Conservation (phyloP, 805 yeast species). For the Wickerhamiella vanderwaltii region DNA sequence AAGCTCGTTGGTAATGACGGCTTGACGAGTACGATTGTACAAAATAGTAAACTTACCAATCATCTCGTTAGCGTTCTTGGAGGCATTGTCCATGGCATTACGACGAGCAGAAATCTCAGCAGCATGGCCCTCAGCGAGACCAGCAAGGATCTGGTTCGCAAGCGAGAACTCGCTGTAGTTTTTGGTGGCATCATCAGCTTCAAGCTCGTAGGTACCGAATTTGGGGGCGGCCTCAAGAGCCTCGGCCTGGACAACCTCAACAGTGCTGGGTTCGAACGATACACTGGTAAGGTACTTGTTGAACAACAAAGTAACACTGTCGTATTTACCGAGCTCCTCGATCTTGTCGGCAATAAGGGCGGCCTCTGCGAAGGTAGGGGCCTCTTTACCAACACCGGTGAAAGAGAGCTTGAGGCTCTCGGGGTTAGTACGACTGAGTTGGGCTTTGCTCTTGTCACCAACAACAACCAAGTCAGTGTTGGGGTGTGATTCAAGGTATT, state of each 20-base stretch:
- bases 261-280: conserved; percentile 71
- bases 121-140: conserved; percentile 96
- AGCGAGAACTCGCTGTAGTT: conserved; percentile 70
- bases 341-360: conserved; percentile 81
- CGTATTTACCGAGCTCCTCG: conserved; percentile 47
- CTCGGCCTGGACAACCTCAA: conserved; percentile 53
- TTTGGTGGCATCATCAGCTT: conserved; percentile 29
- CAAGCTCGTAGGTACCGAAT: conserved; percentile 66
- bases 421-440: conserved; percentile 71
- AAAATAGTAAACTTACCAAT: conserved; percentile 89
- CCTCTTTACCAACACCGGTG: conserved; percentile 91
- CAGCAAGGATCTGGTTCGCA: conserved; percentile 80
- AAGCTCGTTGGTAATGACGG: conserved; percentile 97
- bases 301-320: conserved; percentile 67
- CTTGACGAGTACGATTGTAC: conserved; percentile 99
- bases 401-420: conserved; percentile 60
- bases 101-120: conserved; percentile 97
- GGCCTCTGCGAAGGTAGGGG: conserved; percentile 87
- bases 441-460: conserved; percentile 91
- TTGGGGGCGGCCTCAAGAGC: conserved; percentile 78
- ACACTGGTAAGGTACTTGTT: conserved; percentile 82
- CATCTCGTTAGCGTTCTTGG: conserved; percentile 99
- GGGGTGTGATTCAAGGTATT: conserved; percentile 46
- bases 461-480: conserved; percentile 70
- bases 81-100: conserved; percentile 99